Evolutionary conservation across 495 filamentous ascomycete genomes (phyloP), one percentile per base, ranked within the genome.

Genomic region (Neurospora sp.): DNA sequence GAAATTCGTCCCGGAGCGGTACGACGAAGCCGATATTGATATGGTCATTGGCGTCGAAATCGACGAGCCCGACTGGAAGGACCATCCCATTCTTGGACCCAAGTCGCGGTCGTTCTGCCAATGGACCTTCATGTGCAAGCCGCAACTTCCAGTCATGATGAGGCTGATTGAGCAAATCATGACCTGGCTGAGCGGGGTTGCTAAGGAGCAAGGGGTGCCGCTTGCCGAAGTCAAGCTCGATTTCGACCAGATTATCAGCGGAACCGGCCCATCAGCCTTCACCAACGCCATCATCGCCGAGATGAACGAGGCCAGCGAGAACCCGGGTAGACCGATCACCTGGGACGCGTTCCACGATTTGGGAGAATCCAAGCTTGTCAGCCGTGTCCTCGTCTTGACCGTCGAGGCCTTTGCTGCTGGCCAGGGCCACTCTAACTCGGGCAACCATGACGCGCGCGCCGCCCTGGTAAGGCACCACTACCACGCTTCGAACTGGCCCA

Each of bases 61-160:
- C 72, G 90, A 91, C 78, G 84, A 90, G 80, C 88, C 88, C 37
- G 84, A 87, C 23, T 90, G 86, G 80, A 79, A 80, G 48, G 83
- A 90, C 78, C 88, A 91, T 79, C 81, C 85, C 39, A 88, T 91
- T 73, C 85, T 91, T 14, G 89, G 90, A 37, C 82, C 83, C 69
- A 90, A 90, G 77, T 89, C 84, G 18, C 79, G 83, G 31, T 90
- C 88, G 18, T 91, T 91, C 76, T 91, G 89, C 80, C 89, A 91
- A 77, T 92, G 90, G 89, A 91, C 89, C 11, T 89, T 91, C 73
- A 87, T 88, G 82, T 86, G 85, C 80, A 90, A 89, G 78, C 87
- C 89, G 5, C 82, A 85, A 72, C 85, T 87, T 37, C 88, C 88
- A 40, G 86, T 90, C 73, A 88, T 92, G 87, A 84, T 90, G 81